Evolutionary conservation across 768 basidiomycete species (phyloP), one percentile per base, ranked within the genome.

Genomic region (Hemileccinum rubropunctum): DNA sequence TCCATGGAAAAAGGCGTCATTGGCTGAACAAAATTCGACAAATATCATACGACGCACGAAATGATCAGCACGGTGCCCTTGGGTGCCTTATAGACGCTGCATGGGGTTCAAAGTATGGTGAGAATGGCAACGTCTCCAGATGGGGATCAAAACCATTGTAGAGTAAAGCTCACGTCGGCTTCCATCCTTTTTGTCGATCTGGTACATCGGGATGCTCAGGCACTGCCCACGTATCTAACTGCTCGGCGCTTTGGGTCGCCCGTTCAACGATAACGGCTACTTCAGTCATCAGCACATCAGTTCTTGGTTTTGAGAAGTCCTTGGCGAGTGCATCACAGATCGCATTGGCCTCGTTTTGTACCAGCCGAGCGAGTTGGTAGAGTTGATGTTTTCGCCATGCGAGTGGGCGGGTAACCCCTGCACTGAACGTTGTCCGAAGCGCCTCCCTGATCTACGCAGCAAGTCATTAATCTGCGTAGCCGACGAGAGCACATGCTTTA

Each of bases 331-430:
- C 77, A 2, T 76, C 73, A 13, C 72, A 72, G 43, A 88, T 61
- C 4, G 70, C 74, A 4, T 80, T 72, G 4, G 70, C 58, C 64
- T 90, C 84, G n/a, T 86, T 81, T 56, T 86, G 79, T 20, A 75
- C 65, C 67, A 87, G 67, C 20, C 74, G 78, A 21, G 79, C 82
- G 28, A 89, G 73, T 55, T 83, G 81, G 38, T 73, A 70, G 37
- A 90, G 74, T 55, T 91, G 88, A 40, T 78, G 73, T 47, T 78
- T 77, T 14, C 88, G 77, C 76, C 79, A 89, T 51, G 67, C 65
- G 34, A 88, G 57, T 3, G 80, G 68, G n/a, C 71, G 73, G 0
- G 81, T 77, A 34, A 70, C 56, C 3, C 81, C 79, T 0, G 72
- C 56, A n/a, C 64, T 64, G 67, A 86, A 88, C 6, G 77, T 78